A percentile compares a stretch with the other conserved stretches of the same genome.
Evolutionary conservation across 768 basidiomycete genomes (phyloP).

Genomic region (Hygrocybe coccinea): DNA sequence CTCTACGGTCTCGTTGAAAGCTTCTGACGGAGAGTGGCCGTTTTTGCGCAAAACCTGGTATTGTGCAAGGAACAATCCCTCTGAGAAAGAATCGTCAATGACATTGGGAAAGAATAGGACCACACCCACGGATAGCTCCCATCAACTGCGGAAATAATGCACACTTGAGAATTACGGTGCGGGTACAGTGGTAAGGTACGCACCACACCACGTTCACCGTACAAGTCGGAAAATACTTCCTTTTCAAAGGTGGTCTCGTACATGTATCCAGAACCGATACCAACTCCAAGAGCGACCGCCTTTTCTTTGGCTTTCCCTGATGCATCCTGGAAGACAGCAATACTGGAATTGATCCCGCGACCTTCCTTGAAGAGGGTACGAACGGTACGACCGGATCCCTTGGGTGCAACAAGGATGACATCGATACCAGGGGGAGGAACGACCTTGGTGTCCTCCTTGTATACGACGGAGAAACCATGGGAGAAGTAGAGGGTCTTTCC

Average conservation of each 20-base stretch:
- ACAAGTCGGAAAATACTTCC: conserved; percentile 99
- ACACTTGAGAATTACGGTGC: conserved; percentile 10
- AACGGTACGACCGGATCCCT: conserved; percentile 97
- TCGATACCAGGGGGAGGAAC: conserved; percentile 90
- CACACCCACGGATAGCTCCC: conserved; percentile 83
- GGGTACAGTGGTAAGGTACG: conserved; percentile 31
- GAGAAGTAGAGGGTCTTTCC: conserved; percentile 99
- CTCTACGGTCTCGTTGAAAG: conserved; percentile 99
- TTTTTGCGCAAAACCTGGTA: conserved; percentile 97
- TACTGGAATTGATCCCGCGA: conserved; percentile 92
- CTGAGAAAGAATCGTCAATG: conserved; percentile 31
- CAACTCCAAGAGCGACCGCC: conserved; percentile 91
- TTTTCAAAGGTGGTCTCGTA: conserved; percentile 99
- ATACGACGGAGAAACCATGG: conserved; percentile 98
- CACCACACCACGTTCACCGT: conserved; percentile 99
- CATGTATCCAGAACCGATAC: conserved; percentile 92
- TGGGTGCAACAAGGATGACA: conserved; percentile 98
- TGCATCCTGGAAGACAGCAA: conserved; percentile 96
- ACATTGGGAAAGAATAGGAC: not conserved
- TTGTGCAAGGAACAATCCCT: conserved; percentile 98
- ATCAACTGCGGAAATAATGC: conserved; percentile 58
- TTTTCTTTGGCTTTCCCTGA: conserved; percentile 97
- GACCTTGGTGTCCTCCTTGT: conserved; percentile 95
- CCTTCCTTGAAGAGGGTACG: conserved; percentile 99
- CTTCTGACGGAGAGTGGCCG: conserved; percentile 95